Evolutionary conservation across 768 basidiomycete species (phyloP), one percentile per base, ranked within the genome.

Genomic region (Epithele typhae): DNA sequence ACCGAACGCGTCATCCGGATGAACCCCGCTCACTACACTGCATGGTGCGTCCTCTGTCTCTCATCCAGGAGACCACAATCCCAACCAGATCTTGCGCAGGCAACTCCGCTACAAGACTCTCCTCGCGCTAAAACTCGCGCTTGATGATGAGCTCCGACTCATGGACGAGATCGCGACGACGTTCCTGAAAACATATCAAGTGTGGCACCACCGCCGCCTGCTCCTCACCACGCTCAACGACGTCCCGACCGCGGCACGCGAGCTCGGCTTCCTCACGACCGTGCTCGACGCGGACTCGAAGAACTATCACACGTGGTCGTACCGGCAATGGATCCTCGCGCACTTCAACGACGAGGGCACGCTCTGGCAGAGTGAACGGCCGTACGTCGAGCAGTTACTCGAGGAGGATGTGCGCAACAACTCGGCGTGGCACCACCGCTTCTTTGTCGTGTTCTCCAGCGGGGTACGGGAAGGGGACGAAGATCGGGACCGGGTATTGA

Each of bases 261-360:
- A 99, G 65, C 82, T 98, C 45, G 72, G 62, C 27, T 97, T 96
- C 65, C 84, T 92, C 62, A 76, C 82, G 41, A 66, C 69, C 45
- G 82, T 82, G 1, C 78, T 99, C 24, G 68, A 77, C 7, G 74
- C 67, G 18, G 96, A 99, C 61, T 67, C 80, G 37, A 99, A 99
- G 78, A 99, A 99, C 70, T 99, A 99, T 64, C 95, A 98, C 65
- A 98, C 96, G 0, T 99, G 96, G 96, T 89, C 90, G 7, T 95
- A 97, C 66, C 78, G 95, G 6, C 94, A 99, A 64, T 97, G 93
- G 92, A 64, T 93, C 11, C 79, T 96, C 35, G 84, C 88, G 8
- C 81, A 85, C 61, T 94, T 94, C 71, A 81, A 84, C 56, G 74
- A 82, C 46, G 74, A 78, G 27, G 73, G 66, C n/a, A 45, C 56